Evolutionary conservation across 306 rosid species (phyloP), one percentile per base, ranked within the genome.

Genomic region (Rosa rugosa): DNA sequence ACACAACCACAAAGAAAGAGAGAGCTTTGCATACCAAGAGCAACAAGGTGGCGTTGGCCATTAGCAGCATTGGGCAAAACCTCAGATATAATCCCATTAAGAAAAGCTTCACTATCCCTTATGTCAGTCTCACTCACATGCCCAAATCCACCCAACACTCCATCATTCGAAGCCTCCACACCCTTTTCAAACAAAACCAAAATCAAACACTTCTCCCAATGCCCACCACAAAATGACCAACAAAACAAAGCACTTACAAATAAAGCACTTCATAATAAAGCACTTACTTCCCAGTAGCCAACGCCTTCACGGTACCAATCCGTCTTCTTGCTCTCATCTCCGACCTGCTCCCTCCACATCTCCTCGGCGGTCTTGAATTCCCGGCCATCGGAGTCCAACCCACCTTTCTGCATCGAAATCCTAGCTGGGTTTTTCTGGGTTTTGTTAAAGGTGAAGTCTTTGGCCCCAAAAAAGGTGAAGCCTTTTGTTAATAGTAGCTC

Each of bases 341-440:
- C 98, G 40, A 83, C 84, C 50, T 92, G 89, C 73, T 95, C 99
- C 12, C 23, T 83, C 99, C 99, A 95, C 99, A 95, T 95, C 81
- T 92, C 97, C 36, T 85, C 91, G 56, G 96, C 91, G 69, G 75
- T 91, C 49, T 71, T 68, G 85, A 89, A 95, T 34, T 89, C 77
- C 23, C 94, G 90, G 79, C 99, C 99, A 27, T 85, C 83, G 45
- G 90, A 86, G 81, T 95, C 99, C 34, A 57, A 73, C 73, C 99
- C 99, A 49, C 80, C 87, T 76, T 73, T 56, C 65, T 92, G 91
- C 97, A 95, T 95, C 67, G 77, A 69, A 6, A 62, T 41, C 23
- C 44, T 47, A 40, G 63, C 41, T 46, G n/a, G 5, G n/a, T n/a
- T 80, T 68, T 38, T 25, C 53, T 5, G 57, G 74, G 25, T 11